Base-by-base conservation (phyloP, 805 yeast species). In the Gaillardinia entomophila region DNA sequence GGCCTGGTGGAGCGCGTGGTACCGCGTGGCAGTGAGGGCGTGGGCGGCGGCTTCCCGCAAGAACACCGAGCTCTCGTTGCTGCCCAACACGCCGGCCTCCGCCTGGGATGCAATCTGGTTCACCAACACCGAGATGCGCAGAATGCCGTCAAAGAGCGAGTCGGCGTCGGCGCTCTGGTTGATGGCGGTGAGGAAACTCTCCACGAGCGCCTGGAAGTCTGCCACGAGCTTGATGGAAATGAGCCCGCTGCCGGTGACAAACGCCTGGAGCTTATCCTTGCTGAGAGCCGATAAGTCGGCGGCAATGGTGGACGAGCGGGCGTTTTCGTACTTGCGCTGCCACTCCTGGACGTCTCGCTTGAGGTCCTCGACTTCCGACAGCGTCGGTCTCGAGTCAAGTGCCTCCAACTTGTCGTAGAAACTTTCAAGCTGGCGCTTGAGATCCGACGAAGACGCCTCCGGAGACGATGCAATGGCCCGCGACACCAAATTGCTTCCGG, bases 11-110 rank as follows among this genome's bases (percentile, higher is more conserved):
- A 78, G 60, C 1, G 83, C 75, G 53, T 66, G 82, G 49, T 86
- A 85, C 47, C 96, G 70, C 1, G 89, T 74, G 1, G 87, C 71
- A 3, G 95, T 79, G 26, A 90, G 75, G 1, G 79, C 73, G 55
- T 82, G 87, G 12, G 88, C 76, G 16, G 83, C 72, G 1, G 90
- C 70, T 28, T 82, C 80, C 35, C 80, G 74, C 4, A 84, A 66
- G 16, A 75, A 48, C 27, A 66, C 52, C 27, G 77, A 55, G 49
- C 65, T 57, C 37, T 73, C 62, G 40, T 52, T 60, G 31, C 54
- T 50, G 33, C 46, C 51, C 26, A 50, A 36, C 12, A 37, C 40
- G 13, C 44, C 39, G 22, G 38, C 37, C 16, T 47, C 66, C 6
- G 61, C 55, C 16, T 59, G 60, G 4, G 55, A 47, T 2, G 69